Evolutionary conservation across 176 grass and related monocot genomes (phyloP).

Genomic region (Carex pumila): DNA sequence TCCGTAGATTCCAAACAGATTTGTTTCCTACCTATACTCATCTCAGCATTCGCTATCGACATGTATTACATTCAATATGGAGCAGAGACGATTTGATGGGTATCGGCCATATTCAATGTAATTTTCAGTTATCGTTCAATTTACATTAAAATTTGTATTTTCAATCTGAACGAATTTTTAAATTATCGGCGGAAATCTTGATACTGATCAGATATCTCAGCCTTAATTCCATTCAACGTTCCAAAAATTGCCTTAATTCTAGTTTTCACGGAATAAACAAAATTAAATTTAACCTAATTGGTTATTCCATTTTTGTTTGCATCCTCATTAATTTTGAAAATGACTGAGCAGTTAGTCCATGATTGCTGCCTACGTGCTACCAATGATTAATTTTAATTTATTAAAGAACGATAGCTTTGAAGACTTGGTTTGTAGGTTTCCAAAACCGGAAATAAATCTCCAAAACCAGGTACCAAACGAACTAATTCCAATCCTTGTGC

Average conservation of each 20-base stretch:
- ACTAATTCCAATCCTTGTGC: not conserved
- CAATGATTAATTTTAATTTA: not conserved
- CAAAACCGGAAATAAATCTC: not conserved
- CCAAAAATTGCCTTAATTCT: too few species aligned
- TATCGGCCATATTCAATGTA: too few species aligned
- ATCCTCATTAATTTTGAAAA: not conserved
- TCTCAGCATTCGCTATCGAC: not conserved
- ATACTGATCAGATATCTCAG: too few species aligned
- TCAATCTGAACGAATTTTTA: too few species aligned
- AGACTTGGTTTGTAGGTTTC: not conserved
- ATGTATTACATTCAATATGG: not conserved
- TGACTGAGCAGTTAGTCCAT: not conserved
- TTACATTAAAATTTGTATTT: too few species aligned
- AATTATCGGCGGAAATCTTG: too few species aligned
- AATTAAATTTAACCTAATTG: not conserved
- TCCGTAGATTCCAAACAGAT: too few species aligned
- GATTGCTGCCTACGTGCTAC: not conserved
- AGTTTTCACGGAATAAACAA: not conserved
- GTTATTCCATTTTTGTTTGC: not conserved
- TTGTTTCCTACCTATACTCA: too few species aligned
- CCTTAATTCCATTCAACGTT: too few species aligned
- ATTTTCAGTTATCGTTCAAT: too few species aligned
- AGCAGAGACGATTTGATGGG: too few species aligned
- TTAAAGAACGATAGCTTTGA: not conserved
- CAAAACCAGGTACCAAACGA: not conserved